Percentiles rank a stretch among this genome's conserved stretches.
phyloP scores from a whole-genome alignment of 2,329 filamentous ascomycete genomes.

The Mycosphaerella sp. region DNA sequence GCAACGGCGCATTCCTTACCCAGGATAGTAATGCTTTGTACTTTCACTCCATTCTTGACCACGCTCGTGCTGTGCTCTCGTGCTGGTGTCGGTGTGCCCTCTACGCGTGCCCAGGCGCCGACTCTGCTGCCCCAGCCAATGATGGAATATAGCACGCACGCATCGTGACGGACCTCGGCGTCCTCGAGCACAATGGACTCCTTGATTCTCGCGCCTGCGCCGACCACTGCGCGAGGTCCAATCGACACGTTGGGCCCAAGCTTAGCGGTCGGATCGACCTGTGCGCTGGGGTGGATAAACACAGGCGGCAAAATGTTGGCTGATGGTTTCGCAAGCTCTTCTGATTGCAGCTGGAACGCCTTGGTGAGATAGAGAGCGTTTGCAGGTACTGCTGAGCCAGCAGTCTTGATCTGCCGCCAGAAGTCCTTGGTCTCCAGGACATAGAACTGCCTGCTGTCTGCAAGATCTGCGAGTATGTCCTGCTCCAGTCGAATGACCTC shows the following conservation, averaged over 20 bases:
- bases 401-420: slow-evolving; percentile 99
- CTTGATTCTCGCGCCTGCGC: slow-evolving; percentile 85
- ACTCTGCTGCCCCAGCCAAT: slow-evolving; percentile 96
- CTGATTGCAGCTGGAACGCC: slow-evolving; percentile 74
- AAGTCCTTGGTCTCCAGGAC: slow-evolving; percentile 99
- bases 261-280: slow-evolving; percentile 90
- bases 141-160: slow-evolving; percentile 90
- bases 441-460: slow-evolving; percentile 96
- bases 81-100: slow-evolving; percentile 83
- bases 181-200: slow-evolving; percentile 95
- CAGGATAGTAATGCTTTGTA: slow-evolving; percentile 95
- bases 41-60: slow-evolving; percentile 96
- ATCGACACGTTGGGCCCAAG: slow-evolving; percentile 95
- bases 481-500: slow-evolving; percentile 93
- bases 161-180: slow-evolving; percentile 91
- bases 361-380: slow-evolving; percentile 96
- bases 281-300: slow-evolving; percentile 87
- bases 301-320: slow-evolving; percentile 86
- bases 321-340: slow-evolving; percentile 75
- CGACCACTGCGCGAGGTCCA: slow-evolving; percentile 77
- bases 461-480: slow-evolving; percentile 90
- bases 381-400: slow-evolving; percentile 90
- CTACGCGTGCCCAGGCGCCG: slow-evolving; percentile 95
- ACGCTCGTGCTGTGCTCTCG: slow-evolving; percentile 89
- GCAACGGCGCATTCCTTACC: slow-evolving; percentile 93